Evolutionary conservation across 495 filamentous ascomycete species (phyloP).

Genomic region (Cairneyella variabilis): DNA sequence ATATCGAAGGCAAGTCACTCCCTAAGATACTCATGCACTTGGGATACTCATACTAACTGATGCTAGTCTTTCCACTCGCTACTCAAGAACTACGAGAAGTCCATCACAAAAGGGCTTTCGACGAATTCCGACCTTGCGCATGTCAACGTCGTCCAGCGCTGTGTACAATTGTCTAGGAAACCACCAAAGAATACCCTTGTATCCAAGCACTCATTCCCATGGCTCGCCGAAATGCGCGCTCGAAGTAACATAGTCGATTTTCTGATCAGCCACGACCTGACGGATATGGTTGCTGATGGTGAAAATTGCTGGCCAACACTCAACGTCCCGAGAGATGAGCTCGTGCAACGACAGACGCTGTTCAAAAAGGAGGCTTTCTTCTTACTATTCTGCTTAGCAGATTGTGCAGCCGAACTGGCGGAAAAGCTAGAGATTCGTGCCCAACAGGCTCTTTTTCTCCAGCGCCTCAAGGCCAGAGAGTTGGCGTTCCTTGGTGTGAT

Average conservation of each 20-base stretch:
- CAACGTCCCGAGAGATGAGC: conserved; percentile 8
- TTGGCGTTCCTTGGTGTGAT: conserved; percentile 18
- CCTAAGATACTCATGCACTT: not conserved
- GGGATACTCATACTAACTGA: not conserved
- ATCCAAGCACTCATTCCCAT: conserved; percentile 9
- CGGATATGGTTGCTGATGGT: conserved; percentile 6
- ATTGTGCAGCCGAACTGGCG: conserved; percentile 9
- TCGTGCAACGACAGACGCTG: not conserved
- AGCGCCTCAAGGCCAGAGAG: not conserved
- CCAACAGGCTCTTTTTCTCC: conserved; percentile 13
- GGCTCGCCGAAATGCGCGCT: conserved; percentile 13
- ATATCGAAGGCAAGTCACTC: conserved; percentile 19
- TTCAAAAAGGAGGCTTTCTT: conserved; percentile 16
- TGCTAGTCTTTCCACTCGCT: conserved; percentile 13
- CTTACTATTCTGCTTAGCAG: conserved; percentile 16
- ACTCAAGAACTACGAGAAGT: conserved; percentile 17
- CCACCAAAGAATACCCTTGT: not conserved
- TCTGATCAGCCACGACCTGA: conserved; percentile 15
- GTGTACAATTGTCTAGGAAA: not conserved
- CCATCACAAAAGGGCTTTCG: conserved; percentile 7
- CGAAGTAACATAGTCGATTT: conserved; percentile 11
- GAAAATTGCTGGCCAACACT: conserved; percentile 10
- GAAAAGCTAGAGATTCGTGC: conserved; percentile 2
- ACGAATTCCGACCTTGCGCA: not conserved
- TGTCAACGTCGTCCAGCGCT: not conserved